A percentile compares a stretch with the other conserved stretches of the same genome.
Evolutionary conservation across 345 rosid species (phyloP).

Genomic region (Eucalyptus sideroxylon): DNA sequence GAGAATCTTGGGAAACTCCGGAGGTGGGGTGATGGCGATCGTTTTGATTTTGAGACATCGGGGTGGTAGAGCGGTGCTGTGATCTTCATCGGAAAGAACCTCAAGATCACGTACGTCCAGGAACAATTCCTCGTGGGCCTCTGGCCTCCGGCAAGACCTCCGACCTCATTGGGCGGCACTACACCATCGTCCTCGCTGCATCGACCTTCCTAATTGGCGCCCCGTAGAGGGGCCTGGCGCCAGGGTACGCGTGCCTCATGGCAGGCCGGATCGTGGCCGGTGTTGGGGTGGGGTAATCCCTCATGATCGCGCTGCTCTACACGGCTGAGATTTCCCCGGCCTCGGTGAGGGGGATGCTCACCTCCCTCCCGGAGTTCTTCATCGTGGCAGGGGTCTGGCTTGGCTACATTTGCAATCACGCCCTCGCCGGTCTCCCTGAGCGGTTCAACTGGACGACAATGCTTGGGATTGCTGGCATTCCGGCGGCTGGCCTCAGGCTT

Average conservation of each 20-base stretch:
- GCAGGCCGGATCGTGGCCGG: slow-evolving; percentile 18
- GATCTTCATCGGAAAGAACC: slow-evolving; percentile 26
- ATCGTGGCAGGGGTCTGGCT: slow-evolving; percentile 32
- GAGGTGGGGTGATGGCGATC: neutral
- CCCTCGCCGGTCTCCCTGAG: slow-evolving; percentile 17
- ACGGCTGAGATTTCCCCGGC: slow-evolving; percentile 41
- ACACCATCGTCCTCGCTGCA: slow-evolving; percentile 40
- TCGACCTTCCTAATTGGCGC: slow-evolving; percentile 43
- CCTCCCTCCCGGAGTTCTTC: slow-evolving; percentile 53
- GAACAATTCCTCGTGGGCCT: slow-evolving; percentile 45
- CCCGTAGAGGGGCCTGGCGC: slow-evolving; percentile 33
- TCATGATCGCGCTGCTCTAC: slow-evolving; percentile 56
- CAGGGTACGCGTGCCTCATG: no score
- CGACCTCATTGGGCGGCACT: slow-evolving; percentile 37
- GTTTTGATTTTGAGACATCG: slow-evolving; percentile 21
- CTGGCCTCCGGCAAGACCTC: slow-evolving; percentile 47
- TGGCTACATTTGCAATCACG: slow-evolving; percentile 35
- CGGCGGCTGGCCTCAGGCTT: slow-evolving; percentile 7
- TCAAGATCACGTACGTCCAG: slow-evolving; percentile 29
- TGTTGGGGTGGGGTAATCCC: slow-evolving; percentile 45
- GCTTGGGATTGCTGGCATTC: slow-evolving; percentile 44
- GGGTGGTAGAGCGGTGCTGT: slow-evolving; percentile 58
- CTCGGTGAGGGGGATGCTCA: slow-evolving; percentile 33
- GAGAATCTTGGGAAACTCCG: neutral
- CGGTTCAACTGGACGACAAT: slow-evolving; percentile 34